Base-by-base conservation (phyloP, 805 yeast genomes). In the Brettanomyces naardenensis region DNA sequence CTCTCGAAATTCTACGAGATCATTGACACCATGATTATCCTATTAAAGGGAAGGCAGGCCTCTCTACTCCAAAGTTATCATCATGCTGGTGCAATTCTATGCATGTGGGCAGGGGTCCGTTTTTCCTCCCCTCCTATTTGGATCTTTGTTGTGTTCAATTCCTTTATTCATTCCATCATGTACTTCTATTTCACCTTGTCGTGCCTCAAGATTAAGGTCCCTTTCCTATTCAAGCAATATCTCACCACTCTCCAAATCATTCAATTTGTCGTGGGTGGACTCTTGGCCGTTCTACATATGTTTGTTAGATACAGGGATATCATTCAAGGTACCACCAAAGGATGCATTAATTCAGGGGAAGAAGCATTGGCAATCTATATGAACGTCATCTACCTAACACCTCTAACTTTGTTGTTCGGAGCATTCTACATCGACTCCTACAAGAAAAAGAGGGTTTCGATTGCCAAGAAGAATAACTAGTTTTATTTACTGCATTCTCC, bases 101-200 rank as follows among this genome's bases (percentile, higher is more conserved):
- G 84, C 42, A 80, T 80, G 88, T 80, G 87, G 87, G 73, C 83
- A 6, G 88, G 88, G 2, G 72, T 78, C 39, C 64, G 87, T 40
- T 80, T 63, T 58, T 73, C 71, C 36, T 71, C 84, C 11, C 84
- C 87, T 4, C 88, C 88, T 26, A 80, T 80, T 54, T 80, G 88
- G 88, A 76, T 80, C 49, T 80, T 80, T 59, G 86, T 80, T 32
- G 84, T 76, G 19, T 80, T 80, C 72, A 80, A 80, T 65, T 79
- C 86, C n/a, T 73, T 80, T 54, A 80, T 80, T 52, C 88, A 80
- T 63, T 65, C 82, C 19, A 68, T 80, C 54, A 80, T 80, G 88
- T 80, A 80, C 65, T 68, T 74, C 40, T 80, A 80, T 62, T 80
- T 73, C 63, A 63, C 79, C 3, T 65, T 80, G 46, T 65, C 79